A percentile compares a stretch with the other conserved stretches of the same genome.
These are phyloP conservation scores for Neoboletus brunneissimus DNA, from an alignment of 768 basidiomycete species.

Conservation along the genomic window DNA sequence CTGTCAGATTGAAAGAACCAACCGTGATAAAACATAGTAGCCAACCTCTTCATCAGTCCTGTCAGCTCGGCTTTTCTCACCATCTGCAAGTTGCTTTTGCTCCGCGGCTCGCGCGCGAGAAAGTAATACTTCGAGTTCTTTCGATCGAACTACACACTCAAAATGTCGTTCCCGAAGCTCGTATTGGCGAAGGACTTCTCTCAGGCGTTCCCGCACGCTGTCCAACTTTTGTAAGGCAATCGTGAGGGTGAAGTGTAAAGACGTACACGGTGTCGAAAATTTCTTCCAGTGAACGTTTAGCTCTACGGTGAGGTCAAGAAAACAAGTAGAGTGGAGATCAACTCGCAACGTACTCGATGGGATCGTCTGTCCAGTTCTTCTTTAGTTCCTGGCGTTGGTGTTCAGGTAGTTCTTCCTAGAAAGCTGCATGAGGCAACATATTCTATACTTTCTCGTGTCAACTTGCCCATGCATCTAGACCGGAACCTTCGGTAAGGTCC, in stretches of 20 bases:
- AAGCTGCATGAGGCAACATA: slow-evolving; percentile 1
- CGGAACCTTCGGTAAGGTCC: slow-evolving; percentile 76
- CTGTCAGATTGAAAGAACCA: slow-evolving; percentile 6
- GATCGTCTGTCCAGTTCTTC: slow-evolving; percentile 80
- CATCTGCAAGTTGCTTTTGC: slow-evolving; percentile 78
- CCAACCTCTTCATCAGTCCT: slow-evolving; percentile 74
- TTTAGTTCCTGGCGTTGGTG: slow-evolving; percentile 65
- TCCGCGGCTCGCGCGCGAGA: slow-evolving; percentile 87
- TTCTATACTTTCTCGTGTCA: background rate
- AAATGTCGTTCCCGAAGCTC: slow-evolving; percentile 90
- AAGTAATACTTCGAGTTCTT: slow-evolving; percentile 84
- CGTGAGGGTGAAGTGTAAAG: background rate
- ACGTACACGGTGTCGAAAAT: slow-evolving; percentile 85
- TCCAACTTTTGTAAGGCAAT: slow-evolving; percentile 1
- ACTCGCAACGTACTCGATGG: slow-evolving; percentile 56
- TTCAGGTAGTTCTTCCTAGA: slow-evolving; percentile 63
- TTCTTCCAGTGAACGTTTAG: slow-evolving; percentile 70
- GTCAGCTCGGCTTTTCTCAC: slow-evolving; percentile 65
- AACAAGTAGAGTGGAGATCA: background rate
- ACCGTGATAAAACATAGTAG: slow-evolving; percentile 4
- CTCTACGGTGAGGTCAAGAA: slow-evolving; percentile 41
- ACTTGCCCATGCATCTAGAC: slow-evolving; percentile 62
- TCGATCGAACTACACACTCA: slow-evolving; percentile 88
- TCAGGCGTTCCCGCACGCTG: slow-evolving; percentile 82
- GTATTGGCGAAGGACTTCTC: slow-evolving; percentile 83